Base-by-base conservation (phyloP, 225 moss, liverwort and hornwort genomes). In the Polytrichum formosum region DNA sequence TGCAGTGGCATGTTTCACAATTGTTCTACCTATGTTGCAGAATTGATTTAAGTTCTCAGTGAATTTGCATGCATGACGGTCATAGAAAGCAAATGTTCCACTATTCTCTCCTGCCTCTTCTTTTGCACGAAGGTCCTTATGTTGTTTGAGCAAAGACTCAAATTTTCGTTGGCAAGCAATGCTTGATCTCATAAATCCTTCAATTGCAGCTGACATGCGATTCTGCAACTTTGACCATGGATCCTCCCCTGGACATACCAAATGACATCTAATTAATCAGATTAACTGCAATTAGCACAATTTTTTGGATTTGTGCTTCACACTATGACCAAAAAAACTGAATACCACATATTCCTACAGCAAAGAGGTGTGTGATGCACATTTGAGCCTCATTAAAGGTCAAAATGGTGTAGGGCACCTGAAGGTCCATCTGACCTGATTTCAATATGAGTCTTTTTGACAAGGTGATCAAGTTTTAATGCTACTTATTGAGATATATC, bases 81-180 rank as follows among this genome's bases (percentile, higher is more conserved):
- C 77, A 46, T 46, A 46, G 46, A 13, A 46, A 13, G 26, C 4
- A 5, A 80, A 72, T 16, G 65, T 55, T 56, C 81, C 81, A 71
- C 73, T 81, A 76, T 85, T 81, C 81, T 85, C 78, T 27, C 81
- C 78, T 67, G 64, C 67, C 56, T 78, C 78, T 53, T 80, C 74
- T 79, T 81, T 73, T 18, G 81, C 72, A 25, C 73, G 67, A 65
- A 81, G 78, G 26, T 85, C 81, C 78, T 81, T 85, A 68, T 85
- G 81, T 46, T 85, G 85, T 73, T 85, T 81, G 78, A 85, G 78
- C 81, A 81, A 74, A 25, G 78, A 81, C 65, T 76, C 81, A 21
- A 85, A 85, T 56, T 84, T 81, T 20, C 81, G 70, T 71, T 84
- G 84, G 25, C 84, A 84, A 75, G 84, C 84, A 28, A 84, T 77